Percentiles rank a stretch among this genome's conserved stretches.
Evolutionary conservation across 2,329 filamentous ascomycete species (phyloP).

Genomic region (Monosporascus cannonballus): DNA sequence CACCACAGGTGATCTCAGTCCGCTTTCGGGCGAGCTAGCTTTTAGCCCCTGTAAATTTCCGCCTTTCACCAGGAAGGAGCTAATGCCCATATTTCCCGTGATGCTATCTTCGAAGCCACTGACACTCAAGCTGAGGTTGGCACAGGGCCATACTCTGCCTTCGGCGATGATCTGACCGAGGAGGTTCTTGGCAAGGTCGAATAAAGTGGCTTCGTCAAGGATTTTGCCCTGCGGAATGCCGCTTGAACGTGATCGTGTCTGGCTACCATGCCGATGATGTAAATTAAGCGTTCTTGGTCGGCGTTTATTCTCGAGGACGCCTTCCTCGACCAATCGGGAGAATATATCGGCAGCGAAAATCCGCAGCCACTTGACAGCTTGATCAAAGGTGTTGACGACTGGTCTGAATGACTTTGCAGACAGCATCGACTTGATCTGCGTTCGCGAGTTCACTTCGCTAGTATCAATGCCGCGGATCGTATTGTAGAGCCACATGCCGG

Average conservation of each 20-base stretch:
- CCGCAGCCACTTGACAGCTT: conserved; percentile 76
- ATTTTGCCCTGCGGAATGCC: conserved; percentile 71
- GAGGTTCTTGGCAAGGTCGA: conserved; percentile 69
- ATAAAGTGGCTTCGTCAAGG: conserved; percentile 66
- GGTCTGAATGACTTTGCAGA: conserved; percentile 94
- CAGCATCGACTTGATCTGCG: conserved; percentile 94
- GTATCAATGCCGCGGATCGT: conserved; percentile 79
- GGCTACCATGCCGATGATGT: conserved; percentile 69
- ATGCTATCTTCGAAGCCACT: conserved; percentile 89
- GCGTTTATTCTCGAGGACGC: conserved; percentile 78
- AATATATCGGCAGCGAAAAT: conserved; percentile 93
- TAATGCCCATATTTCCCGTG: conserved; percentile 78
- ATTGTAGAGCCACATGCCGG: conserved; percentile 77
- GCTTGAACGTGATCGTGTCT: conserved; percentile 67
- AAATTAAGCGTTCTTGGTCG: conserved; percentile 81
- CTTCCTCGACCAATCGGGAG: conserved; percentile 83
- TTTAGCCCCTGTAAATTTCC: conserved; percentile 55
- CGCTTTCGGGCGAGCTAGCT: conserved; percentile 21
- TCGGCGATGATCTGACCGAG: conserved; percentile 73
- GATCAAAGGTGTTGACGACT: conserved; percentile 68
- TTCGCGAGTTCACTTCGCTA: conserved; percentile 84
- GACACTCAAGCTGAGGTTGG: conserved; percentile 83
- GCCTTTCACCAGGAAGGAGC: conserved; percentile 74
- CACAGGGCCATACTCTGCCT: conserved; percentile 80
- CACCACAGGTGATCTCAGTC: conserved; percentile 7